Evolutionary conservation across 1,284 basidiomycete genomes (phyloP).

Genomic region (Sporisorium scitamineum): DNA sequence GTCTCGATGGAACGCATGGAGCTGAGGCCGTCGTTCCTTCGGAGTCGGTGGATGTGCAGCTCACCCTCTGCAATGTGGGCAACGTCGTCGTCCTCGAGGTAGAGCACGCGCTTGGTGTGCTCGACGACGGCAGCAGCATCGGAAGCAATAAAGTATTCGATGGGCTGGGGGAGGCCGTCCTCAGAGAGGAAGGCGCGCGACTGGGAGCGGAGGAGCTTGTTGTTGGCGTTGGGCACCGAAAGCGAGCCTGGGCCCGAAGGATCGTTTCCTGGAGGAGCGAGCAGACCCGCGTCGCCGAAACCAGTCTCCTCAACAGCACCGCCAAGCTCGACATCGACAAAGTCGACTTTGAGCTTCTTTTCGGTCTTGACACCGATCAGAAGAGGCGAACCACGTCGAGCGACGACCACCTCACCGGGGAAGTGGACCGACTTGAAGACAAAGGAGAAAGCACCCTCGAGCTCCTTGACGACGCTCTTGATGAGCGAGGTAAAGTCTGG

Average conservation of each 20-base stretch:
- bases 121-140: slow-evolving; percentile 97
- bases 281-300: slow-evolving; percentile 70
- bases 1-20: slow-evolving; percentile 97
- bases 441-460: slow-evolving; percentile 99
- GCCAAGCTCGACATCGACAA: slow-evolving; percentile 89
- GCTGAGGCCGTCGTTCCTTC: slow-evolving; percentile 81
- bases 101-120: slow-evolving; percentile 98
- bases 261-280: slow-evolving; percentile 77
- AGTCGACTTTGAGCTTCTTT: slow-evolving; percentile 99
- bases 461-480: slow-evolving; percentile 96
- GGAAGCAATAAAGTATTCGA: slow-evolving; percentile 99
- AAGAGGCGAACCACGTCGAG: slow-evolving; percentile 95
- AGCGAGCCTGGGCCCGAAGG: slow-evolving; percentile 67
- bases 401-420: slow-evolving; percentile 95
- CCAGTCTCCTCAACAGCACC: slow-evolving; percentile 54
- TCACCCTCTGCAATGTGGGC: slow-evolving; percentile 96
- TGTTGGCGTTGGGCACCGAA: slow-evolving; percentile 59
- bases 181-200: slow-evolving; percentile 98
- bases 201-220: slow-evolving; percentile 90
- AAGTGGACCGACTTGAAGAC: slow-evolving; percentile 98
- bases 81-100: slow-evolving; percentile 99
- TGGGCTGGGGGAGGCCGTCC: slow-evolving; percentile 97
- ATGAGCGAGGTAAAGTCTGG: slow-evolving; percentile 90
- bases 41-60: slow-evolving; percentile 97
- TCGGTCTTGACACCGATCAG: slow-evolving; percentile 99